Base-by-base conservation (phyloP, 1,284 basidiomycete genomes). In the Calocybe gambosa region DNA sequence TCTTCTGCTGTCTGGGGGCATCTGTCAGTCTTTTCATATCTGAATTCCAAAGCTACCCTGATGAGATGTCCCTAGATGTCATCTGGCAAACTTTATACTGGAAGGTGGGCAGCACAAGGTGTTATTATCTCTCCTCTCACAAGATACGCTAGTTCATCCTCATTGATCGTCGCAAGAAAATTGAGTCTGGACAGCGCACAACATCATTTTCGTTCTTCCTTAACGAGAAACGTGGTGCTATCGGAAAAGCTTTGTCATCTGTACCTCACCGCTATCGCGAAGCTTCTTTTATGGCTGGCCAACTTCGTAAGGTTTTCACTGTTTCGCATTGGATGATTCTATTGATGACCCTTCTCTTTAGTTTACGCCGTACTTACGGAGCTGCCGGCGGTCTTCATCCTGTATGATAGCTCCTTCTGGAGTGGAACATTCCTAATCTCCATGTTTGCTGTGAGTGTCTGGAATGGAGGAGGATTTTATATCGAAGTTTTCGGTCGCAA, bases 401-500 rank as follows among this genome's bases (percentile, higher is more conserved):
- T 95, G 21, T 93, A 91, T 55, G 78, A 87, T 58, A 89, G 79
- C 58, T 63, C 83, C 1, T 70, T 73, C 39, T 89, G 85, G 74
- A 90, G 87, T 51, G 81, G 78, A 12, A 63, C 77, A 1, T 94
- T 92, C 68, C 68, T 96, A 18, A 69, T 92, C 34, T 53, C 78
- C 49, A 85, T 94, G 39, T 89, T 95, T 58, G 70, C 76, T 25
- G 88, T 91, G 36, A 85, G 83, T 51, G 86, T 86, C 0, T 91
- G 89, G 89, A 91, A 91, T 57, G 89, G 80, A 43, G 89, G 77
- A 50, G 87, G 80, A 7, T 91, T 81, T 71, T 95, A 95, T 63
- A 93, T 96, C 50, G 93, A 97, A 62, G 92, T 95, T 25, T 95
- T 94, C 62, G 92, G 92, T 29, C 80, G 92, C 66, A 94, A 94